Evolutionary conservation across 768 basidiomycete genomes (phyloP).

Genomic region (Hirschioporus abietinus): DNA sequence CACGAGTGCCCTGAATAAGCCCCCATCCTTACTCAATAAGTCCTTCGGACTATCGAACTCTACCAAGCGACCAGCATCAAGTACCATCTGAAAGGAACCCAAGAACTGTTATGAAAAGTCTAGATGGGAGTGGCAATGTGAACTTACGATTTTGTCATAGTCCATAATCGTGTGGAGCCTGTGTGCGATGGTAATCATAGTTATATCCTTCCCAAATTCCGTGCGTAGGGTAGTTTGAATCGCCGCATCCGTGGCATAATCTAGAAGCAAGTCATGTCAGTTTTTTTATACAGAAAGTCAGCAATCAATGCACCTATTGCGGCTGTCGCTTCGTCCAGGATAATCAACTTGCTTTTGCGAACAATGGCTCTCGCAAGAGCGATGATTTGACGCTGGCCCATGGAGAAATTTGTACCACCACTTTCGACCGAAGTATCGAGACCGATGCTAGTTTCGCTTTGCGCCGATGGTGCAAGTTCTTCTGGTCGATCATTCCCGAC

Average conservation of each 20-base stretch:
- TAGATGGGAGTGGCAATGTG: not conserved
- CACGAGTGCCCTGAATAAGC: conserved; percentile 45
- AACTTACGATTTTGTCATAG: conserved; percentile 13
- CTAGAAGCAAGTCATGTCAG: conserved; percentile 16
- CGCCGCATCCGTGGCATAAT: conserved; percentile 30
- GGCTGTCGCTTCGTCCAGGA: conserved; percentile 77
- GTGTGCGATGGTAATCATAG: conserved; percentile 37
- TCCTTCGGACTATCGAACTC: conserved; percentile 67
- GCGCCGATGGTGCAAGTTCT: not conserved
- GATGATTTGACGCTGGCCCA: conserved; percentile 74
- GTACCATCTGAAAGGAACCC: conserved; percentile 37
- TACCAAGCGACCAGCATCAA: conserved; percentile 62
- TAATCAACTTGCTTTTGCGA: conserved; percentile 58
- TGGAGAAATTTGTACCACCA: no score
- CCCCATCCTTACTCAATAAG: conserved; percentile 49
- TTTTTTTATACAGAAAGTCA: no score
- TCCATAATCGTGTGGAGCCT: conserved; percentile 19
- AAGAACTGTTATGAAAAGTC: not conserved
- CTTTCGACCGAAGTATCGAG: no score
- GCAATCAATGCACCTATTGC: conserved; percentile 44
- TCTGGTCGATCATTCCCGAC: not conserved
- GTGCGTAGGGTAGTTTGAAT: conserved; percentile 32
- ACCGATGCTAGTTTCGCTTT: no score
- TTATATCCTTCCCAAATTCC: conserved; percentile 20
- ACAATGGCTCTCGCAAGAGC: conserved; percentile 64